phyloP scores from a whole-genome alignment of 352 stramenopile genomes.

The Pythium phragmiticola region DNA sequence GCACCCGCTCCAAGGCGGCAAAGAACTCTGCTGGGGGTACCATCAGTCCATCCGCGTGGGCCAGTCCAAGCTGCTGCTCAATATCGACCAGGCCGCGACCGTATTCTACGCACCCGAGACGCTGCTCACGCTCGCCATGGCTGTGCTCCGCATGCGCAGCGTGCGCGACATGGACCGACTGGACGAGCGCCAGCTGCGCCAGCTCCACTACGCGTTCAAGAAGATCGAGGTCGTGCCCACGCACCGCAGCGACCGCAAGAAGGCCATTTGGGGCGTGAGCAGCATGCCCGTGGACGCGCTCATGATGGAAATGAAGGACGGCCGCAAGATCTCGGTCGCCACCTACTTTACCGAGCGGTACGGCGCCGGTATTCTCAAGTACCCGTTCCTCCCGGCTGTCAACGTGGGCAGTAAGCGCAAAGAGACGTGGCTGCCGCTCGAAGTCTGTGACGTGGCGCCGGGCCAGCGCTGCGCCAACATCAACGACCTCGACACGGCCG shows the following conservation, averaged over 20 bases:
- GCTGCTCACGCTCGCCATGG: slow-evolving; percentile 51
- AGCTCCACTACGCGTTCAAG: slow-evolving; percentile 38
- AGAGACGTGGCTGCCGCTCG: slow-evolving; percentile 71
- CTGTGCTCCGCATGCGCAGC: slow-evolving; percentile 34
- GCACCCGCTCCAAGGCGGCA: slow-evolving; percentile 50
- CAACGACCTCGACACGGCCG: slow-evolving; percentile 75
- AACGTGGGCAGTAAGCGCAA: slow-evolving; percentile 62
- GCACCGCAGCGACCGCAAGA: slow-evolving; percentile 62
- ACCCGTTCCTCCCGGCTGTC: slow-evolving; percentile 64
- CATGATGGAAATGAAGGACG: slow-evolving; percentile 52
- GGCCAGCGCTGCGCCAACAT: slow-evolving; percentile 74
- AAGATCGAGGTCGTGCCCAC: slow-evolving; percentile 60
- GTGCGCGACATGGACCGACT: slow-evolving; percentile 39
- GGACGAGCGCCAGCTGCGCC: slow-evolving; percentile 33
- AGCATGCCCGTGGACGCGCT: slow-evolving; percentile 37
- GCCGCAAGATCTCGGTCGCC: slow-evolving; percentile 45
- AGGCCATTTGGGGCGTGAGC: slow-evolving; percentile 54
- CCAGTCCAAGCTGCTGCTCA: slow-evolving; percentile 59
- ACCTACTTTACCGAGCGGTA: slow-evolving; percentile 68
- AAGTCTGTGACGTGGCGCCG: slow-evolving; percentile 73
- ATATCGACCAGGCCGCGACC: slow-evolving; percentile 69
- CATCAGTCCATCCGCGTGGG: slow-evolving; percentile 62
- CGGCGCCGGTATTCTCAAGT: slow-evolving; percentile 45
- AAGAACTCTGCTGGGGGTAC: slow-evolving; percentile 73
- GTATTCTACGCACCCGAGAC: slow-evolving; percentile 64